phyloP scores from a whole-genome alignment of 129 eudicot species.

The Cynara cardunculus region DNA sequence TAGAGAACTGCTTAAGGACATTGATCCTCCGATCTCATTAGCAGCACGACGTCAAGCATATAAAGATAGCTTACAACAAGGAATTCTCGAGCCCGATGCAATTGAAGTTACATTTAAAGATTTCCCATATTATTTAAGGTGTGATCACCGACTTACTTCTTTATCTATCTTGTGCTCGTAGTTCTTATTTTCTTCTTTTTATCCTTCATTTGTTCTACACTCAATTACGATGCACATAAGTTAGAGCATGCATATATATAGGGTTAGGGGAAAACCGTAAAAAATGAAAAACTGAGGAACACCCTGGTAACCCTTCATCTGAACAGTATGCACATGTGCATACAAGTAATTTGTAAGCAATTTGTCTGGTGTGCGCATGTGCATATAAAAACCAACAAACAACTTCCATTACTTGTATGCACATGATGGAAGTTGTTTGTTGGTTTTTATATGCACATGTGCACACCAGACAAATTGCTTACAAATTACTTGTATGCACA shows the following conservation, averaged over 20 bases:
- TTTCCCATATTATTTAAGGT: slow-evolving; percentile 90
- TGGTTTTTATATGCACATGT: no score
- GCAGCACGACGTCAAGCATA: slow-evolving; percentile 60
- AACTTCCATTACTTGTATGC: background rate
- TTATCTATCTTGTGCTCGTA: background rate
- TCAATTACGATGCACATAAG: background rate
- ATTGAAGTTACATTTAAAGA: slow-evolving; percentile 75
- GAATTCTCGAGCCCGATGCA: slow-evolving; percentile 39
- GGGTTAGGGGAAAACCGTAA: background rate
- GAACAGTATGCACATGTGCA: background rate
- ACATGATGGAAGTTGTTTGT: background rate
- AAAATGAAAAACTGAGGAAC: background rate
- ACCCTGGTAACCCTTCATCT: background rate
- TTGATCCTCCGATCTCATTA: slow-evolving; percentile 47
- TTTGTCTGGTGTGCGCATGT: no score
- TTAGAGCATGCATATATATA: background rate
- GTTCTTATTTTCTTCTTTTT: background rate
- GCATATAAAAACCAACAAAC: no score
- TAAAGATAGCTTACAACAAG: slow-evolving; percentile 64
- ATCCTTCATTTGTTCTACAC: background rate
- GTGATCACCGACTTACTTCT: background rate
- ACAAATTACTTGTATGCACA: background rate
- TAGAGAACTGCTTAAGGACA: slow-evolving; percentile 47
- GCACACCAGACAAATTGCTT: no score
- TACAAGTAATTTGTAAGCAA: background rate